These are phyloP conservation scores for Penicillium glabrum DNA, from an alignment of 2,329 filamentous ascomycete species.

Conservation along the genomic window DNA sequence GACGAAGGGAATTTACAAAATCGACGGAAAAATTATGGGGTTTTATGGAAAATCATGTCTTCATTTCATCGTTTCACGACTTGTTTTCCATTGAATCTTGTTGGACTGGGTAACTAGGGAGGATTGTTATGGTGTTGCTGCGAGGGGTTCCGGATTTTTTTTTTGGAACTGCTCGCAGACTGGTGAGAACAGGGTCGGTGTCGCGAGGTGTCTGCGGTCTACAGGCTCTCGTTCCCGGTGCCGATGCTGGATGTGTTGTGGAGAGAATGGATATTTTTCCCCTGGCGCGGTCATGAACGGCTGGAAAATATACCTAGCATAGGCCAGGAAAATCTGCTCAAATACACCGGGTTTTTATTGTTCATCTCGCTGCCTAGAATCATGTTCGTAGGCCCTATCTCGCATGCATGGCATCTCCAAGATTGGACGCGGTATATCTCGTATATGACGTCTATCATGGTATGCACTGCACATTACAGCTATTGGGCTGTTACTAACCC, in stretches of 20 bases:
- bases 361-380: constrained; percentile 12
- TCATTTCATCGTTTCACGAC: constrained; percentile 24
- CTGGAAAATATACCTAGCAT: constrained; percentile 32
- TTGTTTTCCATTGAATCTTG: constrained; percentile 26
- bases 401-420: neutral
- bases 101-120: constrained; percentile 25
- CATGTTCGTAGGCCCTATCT: neutral
- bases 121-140: constrained; percentile 18
- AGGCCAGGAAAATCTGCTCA: constrained; percentile 36
- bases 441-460: neutral
- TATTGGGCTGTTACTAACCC: neutral
- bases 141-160: neutral
- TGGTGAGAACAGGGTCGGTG: constrained; percentile 21
- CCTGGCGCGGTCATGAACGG: constrained; percentile 26
- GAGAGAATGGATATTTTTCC: constrained; percentile 24
- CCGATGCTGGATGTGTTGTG: constrained; percentile 21
- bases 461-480: neutral
- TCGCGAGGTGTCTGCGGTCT: constrained; percentile 16
- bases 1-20: constrained; percentile 58
- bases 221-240: constrained; percentile 20
- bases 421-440: neutral
- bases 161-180: constrained; percentile 11
- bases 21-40: constrained; percentile 16
- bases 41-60: constrained; percentile 20
- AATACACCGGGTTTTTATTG: constrained; percentile 31